phyloP scores from a whole-genome alignment of 805 yeast species.

The Monosporozyma unispora region DNA sequence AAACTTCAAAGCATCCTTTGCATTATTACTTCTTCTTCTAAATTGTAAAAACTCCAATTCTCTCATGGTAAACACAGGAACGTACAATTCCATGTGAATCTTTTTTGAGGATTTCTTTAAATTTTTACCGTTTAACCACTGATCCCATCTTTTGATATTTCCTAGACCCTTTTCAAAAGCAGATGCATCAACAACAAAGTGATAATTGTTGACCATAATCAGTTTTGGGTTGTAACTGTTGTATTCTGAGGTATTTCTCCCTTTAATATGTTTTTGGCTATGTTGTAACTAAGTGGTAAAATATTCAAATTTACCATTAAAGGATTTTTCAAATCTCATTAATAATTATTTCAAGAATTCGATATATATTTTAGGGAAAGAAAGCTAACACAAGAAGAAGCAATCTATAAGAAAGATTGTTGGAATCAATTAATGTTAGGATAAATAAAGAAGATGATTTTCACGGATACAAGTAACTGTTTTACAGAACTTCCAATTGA shows the following conservation, averaged over 20 bases:
- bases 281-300: neutral
- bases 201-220: constrained; percentile 9
- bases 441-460: neutral
- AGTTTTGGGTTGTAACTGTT: neutral
- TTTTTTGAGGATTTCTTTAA: constrained; percentile 4
- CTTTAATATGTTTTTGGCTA: neutral
- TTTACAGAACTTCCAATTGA: neutral
- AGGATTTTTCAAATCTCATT: neutral
- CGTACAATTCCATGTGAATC: constrained; percentile 40
- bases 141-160: constrained; percentile 55
- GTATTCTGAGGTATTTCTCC: neutral
- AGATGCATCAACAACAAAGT: constrained; percentile 56
- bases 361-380: too few relatives aligned
- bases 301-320: neutral
- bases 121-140: constrained; percentile 1
- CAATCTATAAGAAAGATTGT: neutral
- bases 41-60: constrained; percentile 52
- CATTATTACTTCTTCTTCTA: constrained; percentile 50
- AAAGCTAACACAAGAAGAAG: neutral
- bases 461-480: neutral
- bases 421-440: neutral
- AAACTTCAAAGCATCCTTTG: constrained; percentile 54
- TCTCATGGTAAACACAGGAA: constrained; percentile 39
- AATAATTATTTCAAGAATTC: neutral
- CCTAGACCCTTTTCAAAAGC: constrained; percentile 63